A percentile compares a stretch with the other conserved stretches of the same genome.
phyloP scores from a whole-genome alignment of 169 alveolate species.

The Eimeria acervulina region DNA sequence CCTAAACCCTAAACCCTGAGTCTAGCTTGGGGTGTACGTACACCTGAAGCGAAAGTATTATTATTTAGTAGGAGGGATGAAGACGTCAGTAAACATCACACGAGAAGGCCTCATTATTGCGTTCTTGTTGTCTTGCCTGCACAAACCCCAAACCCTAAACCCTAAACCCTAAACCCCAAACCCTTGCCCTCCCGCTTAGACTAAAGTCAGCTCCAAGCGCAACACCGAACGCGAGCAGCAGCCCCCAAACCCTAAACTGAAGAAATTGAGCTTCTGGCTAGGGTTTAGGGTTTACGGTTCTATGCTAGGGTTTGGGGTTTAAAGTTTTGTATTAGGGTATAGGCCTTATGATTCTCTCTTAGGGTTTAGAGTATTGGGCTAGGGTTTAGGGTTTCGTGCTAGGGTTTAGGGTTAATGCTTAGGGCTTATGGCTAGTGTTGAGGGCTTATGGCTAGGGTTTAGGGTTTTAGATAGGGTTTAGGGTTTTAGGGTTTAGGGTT shows the following conservation, averaged over 20 bases:
- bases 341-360: too few species aligned
- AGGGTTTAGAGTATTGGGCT: too few species aligned
- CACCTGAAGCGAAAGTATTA: background rate
- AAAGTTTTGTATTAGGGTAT: too few species aligned
- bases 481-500: constrained; percentile 37
- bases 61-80: constrained; percentile 90
- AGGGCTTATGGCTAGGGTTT: background rate
- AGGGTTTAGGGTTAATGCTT: constrained; percentile 9
- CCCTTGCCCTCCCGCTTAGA: too few species aligned
- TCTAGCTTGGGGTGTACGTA: background rate
- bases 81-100: constrained; percentile 91
- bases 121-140: constrained; percentile 92
- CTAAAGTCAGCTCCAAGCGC: too few species aligned
- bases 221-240: too few species aligned
- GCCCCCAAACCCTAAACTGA: background rate
- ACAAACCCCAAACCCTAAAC: background rate
- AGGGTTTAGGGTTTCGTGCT: too few species aligned
- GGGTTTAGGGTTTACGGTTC: too few species aligned
- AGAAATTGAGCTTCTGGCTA: too few species aligned
- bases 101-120: constrained; percentile 93
- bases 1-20: too few species aligned
- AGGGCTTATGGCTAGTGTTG: background rate
- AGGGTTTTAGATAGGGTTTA: constrained; percentile 19
- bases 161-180: constrained; percentile 3
- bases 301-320: constrained; percentile 22